phyloP scores from a whole-genome alignment of 1,139 yeast species.

The Geotrichum aggregatum region DNA sequence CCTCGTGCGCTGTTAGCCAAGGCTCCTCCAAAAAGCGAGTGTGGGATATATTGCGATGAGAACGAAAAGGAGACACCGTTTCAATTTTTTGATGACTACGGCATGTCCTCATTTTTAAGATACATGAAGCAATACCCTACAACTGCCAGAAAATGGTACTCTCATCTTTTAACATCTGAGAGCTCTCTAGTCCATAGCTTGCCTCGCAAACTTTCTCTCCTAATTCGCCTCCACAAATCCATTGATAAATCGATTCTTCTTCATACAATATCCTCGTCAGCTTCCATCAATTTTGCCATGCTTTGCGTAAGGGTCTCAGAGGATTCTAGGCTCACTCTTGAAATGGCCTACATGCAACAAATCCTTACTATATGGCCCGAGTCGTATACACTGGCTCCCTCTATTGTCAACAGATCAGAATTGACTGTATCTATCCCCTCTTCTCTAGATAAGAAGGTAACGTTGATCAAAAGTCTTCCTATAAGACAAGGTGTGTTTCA shows the following conservation, averaged over 20 bases:
- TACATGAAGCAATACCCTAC: constrained; percentile 7
- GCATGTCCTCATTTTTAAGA: constrained; percentile 12
- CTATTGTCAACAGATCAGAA: constrained; percentile 11
- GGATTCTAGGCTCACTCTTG: constrained; percentile 26
- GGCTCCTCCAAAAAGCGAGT: background rate
- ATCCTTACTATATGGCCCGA: constrained; percentile 32
- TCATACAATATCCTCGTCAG: constrained; percentile 20
- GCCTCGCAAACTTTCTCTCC: constrained; percentile 12
- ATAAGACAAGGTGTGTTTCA: constrained; percentile 7
- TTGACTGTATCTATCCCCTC: constrained; percentile 10
- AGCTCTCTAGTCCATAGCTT: constrained; percentile 1
- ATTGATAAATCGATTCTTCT: constrained; percentile 19
- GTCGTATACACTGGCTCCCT: constrained; percentile 24
- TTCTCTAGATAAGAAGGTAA: constrained; percentile 1
- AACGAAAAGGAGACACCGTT: constrained; percentile 3
- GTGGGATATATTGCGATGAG: constrained; percentile 1
- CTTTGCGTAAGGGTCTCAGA: constrained; percentile 27
- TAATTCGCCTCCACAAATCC: constrained; percentile 14
- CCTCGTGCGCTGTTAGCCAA: constrained; percentile 6
- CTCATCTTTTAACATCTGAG: constrained; percentile 6
- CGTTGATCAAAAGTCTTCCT: constrained; percentile 12
- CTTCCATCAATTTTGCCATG: constrained; percentile 23
- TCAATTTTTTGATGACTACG: constrained; percentile 17
- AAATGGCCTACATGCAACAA: constrained; percentile 27
- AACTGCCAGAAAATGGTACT: constrained; percentile 13